Base-by-base conservation (phyloP, 179 eudicot genomes). In the Amaranthus tricolor region DNA sequence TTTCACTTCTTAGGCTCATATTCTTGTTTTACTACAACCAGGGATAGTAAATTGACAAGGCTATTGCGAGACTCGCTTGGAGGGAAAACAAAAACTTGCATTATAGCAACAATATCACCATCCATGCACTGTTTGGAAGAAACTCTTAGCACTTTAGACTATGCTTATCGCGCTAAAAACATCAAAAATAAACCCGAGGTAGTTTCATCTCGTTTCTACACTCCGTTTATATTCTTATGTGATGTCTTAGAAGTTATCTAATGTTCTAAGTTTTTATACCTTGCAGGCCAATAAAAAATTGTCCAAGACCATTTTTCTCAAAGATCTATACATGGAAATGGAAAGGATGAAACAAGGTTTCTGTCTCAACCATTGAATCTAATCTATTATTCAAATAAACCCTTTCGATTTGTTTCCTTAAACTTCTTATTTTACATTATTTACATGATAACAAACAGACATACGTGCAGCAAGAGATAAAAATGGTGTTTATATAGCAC, bases 261-360 rank as follows among this genome's bases (percentile, higher is more conserved):
- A 21, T 62, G 50, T 20, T 6, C 5, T 57, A 48, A 24, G 58
- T 50, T 48, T 66, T 40, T 31, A 17, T 61, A 56, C 74, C 15
- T 68, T 82, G 51, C 83, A 92, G 97, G 98, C 91, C 70, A 93
- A 93, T 78, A 94, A 89, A 53, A 92, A 85, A 70, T 79, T 93
- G 79, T 82, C 96, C 71, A 91, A 93, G 78, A 85, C 88, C 66
- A 84, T 86, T 79, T 84, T 93, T 79, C 93, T 93, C 66, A 93
- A 89, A 81, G 98, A 93, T 74, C 50, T 93, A 74, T 91, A 91
- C 79, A 70, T 83, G 82, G 98, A 93, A 68, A 86, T 91, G 57
- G 94, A 91, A 74, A 89, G 82, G 79, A 92, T 92, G 97, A 92
- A 84, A 82, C 94, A 92, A 90, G 97, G 94, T 92, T 77, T 71